phyloP scores from a whole-genome alignment of 2,329 filamentous ascomycete species.

The Tympanopsis confertula region DNA sequence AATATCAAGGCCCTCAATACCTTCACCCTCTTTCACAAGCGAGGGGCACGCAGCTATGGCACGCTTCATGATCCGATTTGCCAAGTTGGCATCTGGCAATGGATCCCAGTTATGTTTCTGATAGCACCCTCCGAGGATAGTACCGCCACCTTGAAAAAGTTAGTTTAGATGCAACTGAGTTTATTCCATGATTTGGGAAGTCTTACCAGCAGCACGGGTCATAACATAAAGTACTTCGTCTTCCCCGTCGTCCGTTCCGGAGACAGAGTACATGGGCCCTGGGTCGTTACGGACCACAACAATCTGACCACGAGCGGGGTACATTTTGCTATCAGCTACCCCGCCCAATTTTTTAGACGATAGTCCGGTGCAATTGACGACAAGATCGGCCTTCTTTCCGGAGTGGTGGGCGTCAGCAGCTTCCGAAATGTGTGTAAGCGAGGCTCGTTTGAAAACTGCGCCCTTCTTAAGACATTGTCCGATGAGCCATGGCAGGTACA shows the following conservation, averaged over 20 bases:
- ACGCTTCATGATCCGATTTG: slow-evolving; percentile 75
- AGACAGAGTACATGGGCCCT: slow-evolving; percentile 56
- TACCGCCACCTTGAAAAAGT: too few relatives aligned
- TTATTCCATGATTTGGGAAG: too few relatives aligned
- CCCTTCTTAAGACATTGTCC: slow-evolving; percentile 69
- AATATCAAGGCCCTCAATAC: slow-evolving; percentile 62
- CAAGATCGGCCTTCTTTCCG: slow-evolving; percentile 46
- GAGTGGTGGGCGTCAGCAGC: slow-evolving; percentile 49
- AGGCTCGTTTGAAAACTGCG: slow-evolving; percentile 52
- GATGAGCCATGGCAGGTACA: slow-evolving; percentile 79
- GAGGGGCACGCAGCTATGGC: slow-evolving; percentile 51
- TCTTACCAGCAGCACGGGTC: slow-evolving; percentile 63
- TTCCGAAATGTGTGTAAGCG: slow-evolving; percentile 61
- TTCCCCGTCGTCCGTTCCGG: slow-evolving; percentile 61
- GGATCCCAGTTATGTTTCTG: slow-evolving; percentile 71
- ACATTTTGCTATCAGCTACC: slow-evolving; percentile 49
- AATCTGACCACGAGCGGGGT: slow-evolving; percentile 52
- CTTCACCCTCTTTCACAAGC: slow-evolving; percentile 46
- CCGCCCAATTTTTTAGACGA: slow-evolving; percentile 67
- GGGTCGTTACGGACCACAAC: slow-evolving; percentile 74
- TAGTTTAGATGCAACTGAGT: too few relatives aligned
- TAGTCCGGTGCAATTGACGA: slow-evolving; percentile 80
- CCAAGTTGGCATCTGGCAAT: slow-evolving; percentile 67
- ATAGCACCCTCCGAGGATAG: slow-evolving; percentile 76
- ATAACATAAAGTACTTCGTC: slow-evolving; percentile 73